Percentiles rank a stretch among this genome's conserved stretches.
These are phyloP conservation scores for Tephrocybe sp. DNA, from an alignment of 768 basidiomycete genomes.

Conservation along the genomic window DNA sequence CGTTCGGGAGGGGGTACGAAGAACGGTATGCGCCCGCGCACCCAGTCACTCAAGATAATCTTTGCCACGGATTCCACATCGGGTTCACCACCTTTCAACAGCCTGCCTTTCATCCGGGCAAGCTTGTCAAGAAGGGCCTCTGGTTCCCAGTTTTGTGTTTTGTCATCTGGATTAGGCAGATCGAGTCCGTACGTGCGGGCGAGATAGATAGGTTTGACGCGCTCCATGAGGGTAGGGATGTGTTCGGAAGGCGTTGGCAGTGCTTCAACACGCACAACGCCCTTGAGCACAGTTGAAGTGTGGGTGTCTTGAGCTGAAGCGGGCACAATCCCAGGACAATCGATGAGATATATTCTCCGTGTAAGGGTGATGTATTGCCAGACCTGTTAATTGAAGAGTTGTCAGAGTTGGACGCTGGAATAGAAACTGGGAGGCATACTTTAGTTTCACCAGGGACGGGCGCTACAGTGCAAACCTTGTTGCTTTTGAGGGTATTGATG, in stretches of 20 bases:
- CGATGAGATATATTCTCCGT: slow-evolving; percentile 95
- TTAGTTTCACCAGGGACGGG: slow-evolving; percentile 99
- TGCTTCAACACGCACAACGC: slow-evolving; percentile 94
- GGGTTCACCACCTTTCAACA: slow-evolving; percentile 93
- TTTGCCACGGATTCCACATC: slow-evolving; percentile 91
- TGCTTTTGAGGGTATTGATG: slow-evolving; percentile 97
- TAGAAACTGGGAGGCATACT: slow-evolving; percentile 29
- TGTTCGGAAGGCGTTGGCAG: slow-evolving; percentile 90
- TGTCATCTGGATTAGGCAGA: slow-evolving; percentile 55
- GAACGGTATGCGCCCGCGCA: slow-evolving; percentile 94
- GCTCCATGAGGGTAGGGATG: slow-evolving; percentile 80
- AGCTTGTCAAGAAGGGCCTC: slow-evolving; percentile 81
- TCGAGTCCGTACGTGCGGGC: slow-evolving; percentile 78
- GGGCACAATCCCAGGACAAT: slow-evolving; percentile 97
- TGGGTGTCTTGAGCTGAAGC: slow-evolving; percentile 89
- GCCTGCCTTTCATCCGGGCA: slow-evolving; percentile 86
- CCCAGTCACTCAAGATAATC: slow-evolving; percentile 95
- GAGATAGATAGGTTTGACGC: slow-evolving; percentile 92
- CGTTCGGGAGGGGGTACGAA: slow-evolving; percentile 91
- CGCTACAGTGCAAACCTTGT: slow-evolving; percentile 95
- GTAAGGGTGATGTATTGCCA: slow-evolving; percentile 99
- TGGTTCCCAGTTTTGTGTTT: slow-evolving; percentile 57
- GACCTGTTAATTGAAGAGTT: slow-evolving; percentile 42
- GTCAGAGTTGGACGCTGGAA: neutral
- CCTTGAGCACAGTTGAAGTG: slow-evolving; percentile 91